Evolutionary conservation across 2,329 filamentous ascomycete species (phyloP), one percentile per base, ranked within the genome.

Genomic region (Epicoccum sorghinum): DNA sequence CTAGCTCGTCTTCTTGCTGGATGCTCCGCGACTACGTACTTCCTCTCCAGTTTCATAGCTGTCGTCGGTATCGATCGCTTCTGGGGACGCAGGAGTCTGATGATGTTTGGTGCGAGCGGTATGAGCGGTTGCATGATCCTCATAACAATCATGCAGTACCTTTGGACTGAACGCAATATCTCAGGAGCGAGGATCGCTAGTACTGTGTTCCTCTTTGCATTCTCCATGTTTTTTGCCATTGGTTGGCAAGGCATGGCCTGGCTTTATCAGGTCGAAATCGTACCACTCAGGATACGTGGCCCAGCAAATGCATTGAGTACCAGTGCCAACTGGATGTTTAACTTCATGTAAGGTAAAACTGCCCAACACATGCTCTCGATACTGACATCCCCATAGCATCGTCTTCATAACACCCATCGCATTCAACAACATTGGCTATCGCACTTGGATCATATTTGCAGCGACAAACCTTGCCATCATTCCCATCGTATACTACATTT

Each of bases 171-270:
- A 14, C 57, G 60, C 3, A 37, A 43, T 2, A 55, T 61, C 13
- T 38, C 51, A 2, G 58, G 61, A 3, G 62, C 62, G n/a, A 72
- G 74, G 12, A 71, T 77, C 29, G 70, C 68, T 4, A 73, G 76
- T 18, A 73, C 76, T 0, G 71, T 96, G 54, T 93, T 96, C 78
- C 91, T 96, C 69, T 89, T 88, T 77, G 88, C 93, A 78, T 95
- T 91, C 81, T 91, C 96, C 79, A 90, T 90, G 81, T 95, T 89
- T 82, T 96, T 96, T 72, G 91, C 91, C 53, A 87, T 85, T 58
- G 96, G 91, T 60, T 96, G 91, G 91, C 82, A 64, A 81, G 83
- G 84, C 74, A 82, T 67, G 84, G 95, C 70, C 88, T 95, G 71
- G 71, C 53, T 73, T 7, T 78, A 77, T 39, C 71, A 71, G 67